Conservation (phyloP, 306 rosid species). For the Medicago truncatula region MtrunA17r5.0-ANR NC_053043.1:5897501-5898000, state of each 20-base stretch:
- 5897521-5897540: constrained; percentile 72
- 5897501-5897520: constrained; percentile 77
- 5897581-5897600: constrained; percentile 69
- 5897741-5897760: constrained; percentile 52
- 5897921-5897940: constrained; percentile 42
- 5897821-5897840: constrained; percentile 41
- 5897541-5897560: constrained; percentile 81
- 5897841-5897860: constrained; percentile 46
- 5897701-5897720: constrained; percentile 32
- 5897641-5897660: constrained; percentile 74
- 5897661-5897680: constrained; percentile 67
- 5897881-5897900: constrained; percentile 28
- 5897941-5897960: constrained; percentile 24
- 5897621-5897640: constrained; percentile 68
- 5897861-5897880: constrained; percentile 42
- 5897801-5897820: constrained; percentile 39
- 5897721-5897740: constrained; percentile 41
- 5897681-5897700: constrained; percentile 54
- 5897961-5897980: constrained; percentile 21
- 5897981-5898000: constrained; percentile 40
- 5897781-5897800: constrained; percentile 46
- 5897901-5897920: constrained; percentile 35
- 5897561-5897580: constrained; percentile 78
- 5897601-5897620: constrained; percentile 73
- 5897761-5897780: constrained; percentile 35